Conservation (phyloP, 2,329 filamentous ascomycete genomes). For the Bipolaris gigantea region DNA sequence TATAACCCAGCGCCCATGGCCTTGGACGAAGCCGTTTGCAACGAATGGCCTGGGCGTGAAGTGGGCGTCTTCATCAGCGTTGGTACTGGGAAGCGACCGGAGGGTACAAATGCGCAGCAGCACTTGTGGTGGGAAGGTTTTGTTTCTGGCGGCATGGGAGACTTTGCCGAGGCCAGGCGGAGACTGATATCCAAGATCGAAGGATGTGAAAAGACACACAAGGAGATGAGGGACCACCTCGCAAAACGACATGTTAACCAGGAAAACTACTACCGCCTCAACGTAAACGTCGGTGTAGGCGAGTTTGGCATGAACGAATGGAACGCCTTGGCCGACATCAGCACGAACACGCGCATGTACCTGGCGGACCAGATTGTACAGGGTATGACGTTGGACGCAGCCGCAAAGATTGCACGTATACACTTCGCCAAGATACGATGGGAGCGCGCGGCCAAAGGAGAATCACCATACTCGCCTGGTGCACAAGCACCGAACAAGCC, state of each 20-base stretch:
- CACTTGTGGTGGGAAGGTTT: conserved; percentile 94
- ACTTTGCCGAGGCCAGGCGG: conserved; percentile 86
- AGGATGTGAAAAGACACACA: conserved; percentile 88
- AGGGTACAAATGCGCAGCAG: conserved; percentile 67
- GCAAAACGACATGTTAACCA: conserved; percentile 75
- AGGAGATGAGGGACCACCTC: conserved; percentile 81
- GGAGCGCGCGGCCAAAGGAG: conserved; percentile 52
- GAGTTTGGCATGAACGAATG: conserved; percentile 99
- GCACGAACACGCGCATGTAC: conserved; percentile 85
- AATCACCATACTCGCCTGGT: conserved; percentile 26
- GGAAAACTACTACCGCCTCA: conserved; percentile 94
- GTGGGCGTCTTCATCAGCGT: conserved; percentile 90
- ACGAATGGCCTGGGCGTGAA: conserved; percentile 94
- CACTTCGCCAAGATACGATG: conserved; percentile 72
- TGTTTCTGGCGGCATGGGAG: conserved; percentile 68
- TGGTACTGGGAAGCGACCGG: conserved; percentile 84
- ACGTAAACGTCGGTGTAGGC: conserved; percentile 92
- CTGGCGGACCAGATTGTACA: conserved; percentile 74
- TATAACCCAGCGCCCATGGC: conserved; percentile 88
- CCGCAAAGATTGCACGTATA: conserved; percentile 81
- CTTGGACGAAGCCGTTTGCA: conserved; percentile 85
- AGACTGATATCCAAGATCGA: conserved; percentile 90
- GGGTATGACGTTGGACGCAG: conserved; percentile 72
- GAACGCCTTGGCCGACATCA: conserved; percentile 91
- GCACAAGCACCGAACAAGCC: conserved; percentile 39